Evolutionary conservation across 345 rosid genomes (phyloP), one percentile per base, ranked within the genome.

Genomic region (Kernera saxatilis): DNA sequence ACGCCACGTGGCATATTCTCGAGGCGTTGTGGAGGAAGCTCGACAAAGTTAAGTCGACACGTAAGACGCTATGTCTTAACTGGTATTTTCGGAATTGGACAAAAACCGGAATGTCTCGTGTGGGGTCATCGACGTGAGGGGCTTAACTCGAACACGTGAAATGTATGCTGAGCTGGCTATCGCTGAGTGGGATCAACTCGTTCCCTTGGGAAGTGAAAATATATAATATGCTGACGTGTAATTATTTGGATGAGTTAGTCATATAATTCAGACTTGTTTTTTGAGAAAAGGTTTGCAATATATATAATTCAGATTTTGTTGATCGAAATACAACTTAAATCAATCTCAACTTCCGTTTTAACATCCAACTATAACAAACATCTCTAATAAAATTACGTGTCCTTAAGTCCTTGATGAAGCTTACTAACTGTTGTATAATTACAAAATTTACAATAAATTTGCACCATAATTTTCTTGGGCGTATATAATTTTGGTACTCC

Each of bases 1-100:
- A 94, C 12, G 97, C 97, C 77, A 91, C 97, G 81, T 94, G 99
- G 95, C 93, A 76, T 3, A 82, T 89, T 13, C 72, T 91, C 2
- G 79, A 67, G 25, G 72, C 86, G 36, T 76, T 94, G 80, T 49
- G 84, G 15, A 43, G 58, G 6, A 91, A 76, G 75, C 71, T 87
- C 40, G 80, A 77, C 65, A 90, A 69, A 83, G 63, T 73, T 1
- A 5, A 0, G 1, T 0, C 0, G 63, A 41, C 87, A 86, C 77
- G 85, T 79, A 39, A 23, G 55, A 8, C 5, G 15, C 3, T 27
- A 6, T 5, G 13, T n/a, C n/a, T n/a, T n/a, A n/a, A n/a, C n/a
- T n/a, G 5, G 3, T 22, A 17, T 6, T 45, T 64, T 72, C 49
- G 64, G 59, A 44, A 35, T 53, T 50, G 52, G 52, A 11, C n/a